Base-by-base conservation (phyloP, 1,284 basidiomycete genomes). In the Leccinum pachyderme region DNA sequence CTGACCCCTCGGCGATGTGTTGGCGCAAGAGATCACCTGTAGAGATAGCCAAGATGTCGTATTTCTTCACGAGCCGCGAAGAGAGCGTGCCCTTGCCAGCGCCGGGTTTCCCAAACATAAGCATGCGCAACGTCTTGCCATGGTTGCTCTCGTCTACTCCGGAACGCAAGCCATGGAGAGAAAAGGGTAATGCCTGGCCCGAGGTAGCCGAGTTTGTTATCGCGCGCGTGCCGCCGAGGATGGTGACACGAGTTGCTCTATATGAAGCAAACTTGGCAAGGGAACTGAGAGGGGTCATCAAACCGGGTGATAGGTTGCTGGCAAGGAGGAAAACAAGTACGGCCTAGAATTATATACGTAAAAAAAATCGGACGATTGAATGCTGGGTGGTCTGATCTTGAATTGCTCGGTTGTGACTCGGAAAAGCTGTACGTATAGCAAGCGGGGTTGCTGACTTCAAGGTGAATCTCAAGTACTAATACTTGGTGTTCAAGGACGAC, bases 101-200 rank as follows among this genome's bases (percentile, higher is more conserved):
- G 29, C 87, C 89, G 4, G 89, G 89, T 71, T 91, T 91, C 11
- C 89, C 89, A 66, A 91, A 91, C 80, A 91, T 85, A 56, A 91
- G 75, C 85, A 91, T 88, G 37, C 89, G 81, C 47, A 90, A 73
- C 47, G 79, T 67, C 55, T 75, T 75, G 43, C 68, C 63, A 68
- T 72, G 68, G 50, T 71, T 63, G 15, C 68, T 70, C 13, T 74
- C 72, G 8, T 70, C 54, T 59, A 65, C 64, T 33, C 71, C 71
- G 28, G 71, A 59, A 35, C 77, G 74, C 2, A 72, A 56, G 53
- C 67, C 70, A 59, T 77, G 80, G 32, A 84, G 75, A 48, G 76
- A 78, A 65, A 84, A 81, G 7, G 84, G 77, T 4, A 82, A 61
- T 7, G 81, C 78, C 57, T 76, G 78, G 51, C 70, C 73, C 1